Conservation (phyloP, 2,329 filamentous ascomycete genomes). For the Colletotrichum costaricense region DNA sequence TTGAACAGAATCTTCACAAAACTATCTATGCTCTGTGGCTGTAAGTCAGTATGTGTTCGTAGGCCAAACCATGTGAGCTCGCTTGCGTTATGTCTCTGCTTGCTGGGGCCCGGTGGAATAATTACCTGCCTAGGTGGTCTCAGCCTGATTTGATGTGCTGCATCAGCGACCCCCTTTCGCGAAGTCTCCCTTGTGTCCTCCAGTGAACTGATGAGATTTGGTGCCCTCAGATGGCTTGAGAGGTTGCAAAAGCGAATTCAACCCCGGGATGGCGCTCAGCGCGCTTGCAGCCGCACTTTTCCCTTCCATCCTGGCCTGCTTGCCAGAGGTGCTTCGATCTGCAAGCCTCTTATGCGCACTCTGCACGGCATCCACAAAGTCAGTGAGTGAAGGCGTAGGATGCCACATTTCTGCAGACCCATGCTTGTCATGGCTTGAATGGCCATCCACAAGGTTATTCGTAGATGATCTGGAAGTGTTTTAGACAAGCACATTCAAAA, state of each 20-base stretch:
- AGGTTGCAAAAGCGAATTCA: not conserved
- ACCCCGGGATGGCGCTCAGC: not conserved
- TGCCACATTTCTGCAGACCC: not conserved
- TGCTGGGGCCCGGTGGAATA: not conserved
- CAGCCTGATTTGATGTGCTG: not conserved
- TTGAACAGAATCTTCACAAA: not conserved
- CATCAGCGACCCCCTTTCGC: not conserved
- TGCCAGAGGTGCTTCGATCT: not conserved
- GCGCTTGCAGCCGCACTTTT: not conserved
- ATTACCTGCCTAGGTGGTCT: not conserved
- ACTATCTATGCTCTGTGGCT: not conserved
- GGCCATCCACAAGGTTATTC: not conserved
- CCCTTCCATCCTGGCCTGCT: not conserved
- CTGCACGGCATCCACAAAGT: not conserved
- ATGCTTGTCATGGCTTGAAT: not conserved
- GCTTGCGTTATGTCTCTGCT: not conserved
- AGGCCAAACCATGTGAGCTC: not conserved
- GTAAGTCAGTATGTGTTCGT: not conserved
- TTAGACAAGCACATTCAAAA: not conserved
- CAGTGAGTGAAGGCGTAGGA: not conserved
- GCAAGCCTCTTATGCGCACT: not conserved
- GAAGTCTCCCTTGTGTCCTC: not conserved
- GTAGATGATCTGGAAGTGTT: not conserved
- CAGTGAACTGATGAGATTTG: not conserved
- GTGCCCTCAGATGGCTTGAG: not conserved